phyloP scores from a whole-genome alignment of 306 rosid species.

The Pueraria montana region DNA sequence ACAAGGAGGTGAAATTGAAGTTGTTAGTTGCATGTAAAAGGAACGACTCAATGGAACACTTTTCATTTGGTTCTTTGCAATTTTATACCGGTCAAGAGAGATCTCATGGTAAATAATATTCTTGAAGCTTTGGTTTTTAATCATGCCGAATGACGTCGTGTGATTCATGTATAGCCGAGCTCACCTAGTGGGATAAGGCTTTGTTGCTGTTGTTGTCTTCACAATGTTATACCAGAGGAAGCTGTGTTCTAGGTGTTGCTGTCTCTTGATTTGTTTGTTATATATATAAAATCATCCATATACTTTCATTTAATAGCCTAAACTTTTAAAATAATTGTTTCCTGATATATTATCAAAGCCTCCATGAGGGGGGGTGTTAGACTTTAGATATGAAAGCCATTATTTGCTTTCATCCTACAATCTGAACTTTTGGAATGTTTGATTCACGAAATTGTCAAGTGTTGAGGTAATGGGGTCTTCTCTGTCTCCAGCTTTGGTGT shows the following conservation, averaged over 20 bases:
- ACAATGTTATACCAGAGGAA: conserved; percentile 4
- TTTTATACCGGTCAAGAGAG: no score
- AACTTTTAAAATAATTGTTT: not conserved
- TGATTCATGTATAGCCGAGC: no score
- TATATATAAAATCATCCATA: not conserved
- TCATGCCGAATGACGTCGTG: no score
- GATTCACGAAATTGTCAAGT: conserved; percentile 19
- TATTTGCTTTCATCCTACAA: not conserved
- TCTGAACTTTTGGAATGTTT: not conserved
- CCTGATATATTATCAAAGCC: not conserved
- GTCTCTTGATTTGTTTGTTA: conserved; percentile 48
- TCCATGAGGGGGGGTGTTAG: not conserved
- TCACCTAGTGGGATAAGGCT: no score
- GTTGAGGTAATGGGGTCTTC: conserved; percentile 32
- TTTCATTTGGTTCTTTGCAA: conserved; percentile 17
- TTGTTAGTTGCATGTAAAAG: conserved; percentile 9
- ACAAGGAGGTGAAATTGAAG: conserved; percentile 49
- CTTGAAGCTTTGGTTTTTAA: no score
- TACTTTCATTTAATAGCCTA: not conserved
- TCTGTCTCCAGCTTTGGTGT: not conserved
- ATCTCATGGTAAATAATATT: no score
- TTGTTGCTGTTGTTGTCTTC: no score
- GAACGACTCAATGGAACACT: conserved; percentile 33
- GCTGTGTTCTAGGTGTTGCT: conserved; percentile 10
- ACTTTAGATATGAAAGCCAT: not conserved